Percentiles rank a stretch among this genome's conserved stretches.
Conservation (phyloP, 768 basidiomycete genomes). For the Amanita phalloides region DNA sequence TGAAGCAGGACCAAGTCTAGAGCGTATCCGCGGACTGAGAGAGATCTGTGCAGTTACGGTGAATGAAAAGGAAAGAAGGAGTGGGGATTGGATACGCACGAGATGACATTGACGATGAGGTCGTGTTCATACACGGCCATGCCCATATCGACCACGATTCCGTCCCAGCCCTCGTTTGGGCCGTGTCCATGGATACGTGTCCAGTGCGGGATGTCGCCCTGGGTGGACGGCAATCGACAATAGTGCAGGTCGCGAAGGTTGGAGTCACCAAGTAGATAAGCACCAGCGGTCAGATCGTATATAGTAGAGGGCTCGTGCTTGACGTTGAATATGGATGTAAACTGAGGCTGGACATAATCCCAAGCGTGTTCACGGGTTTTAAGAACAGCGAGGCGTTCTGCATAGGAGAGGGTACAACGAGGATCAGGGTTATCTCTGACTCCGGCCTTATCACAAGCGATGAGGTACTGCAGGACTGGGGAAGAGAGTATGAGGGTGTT, state of each 20-base stretch:
- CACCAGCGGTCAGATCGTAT: conserved; percentile 30
- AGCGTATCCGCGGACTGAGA: neutral
- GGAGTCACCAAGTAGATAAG: conserved; percentile 27
- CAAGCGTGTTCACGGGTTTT: conserved; percentile 20
- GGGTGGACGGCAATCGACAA: conserved; percentile 19
- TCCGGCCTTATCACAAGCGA: conserved; percentile 15
- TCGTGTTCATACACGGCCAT: conserved; percentile 33
- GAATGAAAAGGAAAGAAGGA: too few relatives aligned
- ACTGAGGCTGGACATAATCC: conserved; percentile 15
- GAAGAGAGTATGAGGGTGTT: conserved; percentile 17
- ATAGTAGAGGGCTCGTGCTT: conserved; percentile 22
- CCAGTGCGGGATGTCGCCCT: conserved; percentile 18
- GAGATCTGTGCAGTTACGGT: neutral
- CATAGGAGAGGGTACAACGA: conserved; percentile 10
- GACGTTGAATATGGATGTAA: conserved; percentile 16
- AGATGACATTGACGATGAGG: conserved; percentile 28
- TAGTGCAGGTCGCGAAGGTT: conserved; percentile 20
- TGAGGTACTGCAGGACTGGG: conserved; percentile 20
- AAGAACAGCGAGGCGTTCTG: conserved; percentile 18
- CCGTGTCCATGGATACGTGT: conserved; percentile 16
- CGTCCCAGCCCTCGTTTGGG: neutral
- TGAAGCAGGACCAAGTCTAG: conserved; percentile 11
- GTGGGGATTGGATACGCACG: conserved; percentile 16
- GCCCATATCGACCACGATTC: conserved; percentile 29
- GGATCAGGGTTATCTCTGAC: conserved; percentile 24